Evolutionary conservation across 257 asterid genomes (phyloP).

Genomic region (Solanum sparsipilum): DNA sequence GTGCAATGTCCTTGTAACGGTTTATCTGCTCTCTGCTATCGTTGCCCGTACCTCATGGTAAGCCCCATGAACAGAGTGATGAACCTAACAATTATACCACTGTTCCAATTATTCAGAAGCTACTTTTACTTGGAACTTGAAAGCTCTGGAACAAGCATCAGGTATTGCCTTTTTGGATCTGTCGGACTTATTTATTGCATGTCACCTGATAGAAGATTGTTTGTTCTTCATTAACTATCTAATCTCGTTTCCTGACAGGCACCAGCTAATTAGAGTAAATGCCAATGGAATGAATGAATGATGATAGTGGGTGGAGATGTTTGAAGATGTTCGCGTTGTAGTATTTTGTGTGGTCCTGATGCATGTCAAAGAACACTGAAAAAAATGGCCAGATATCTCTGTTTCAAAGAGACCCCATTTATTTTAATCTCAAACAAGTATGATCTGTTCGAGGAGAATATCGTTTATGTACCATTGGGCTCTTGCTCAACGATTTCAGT

Average conservation of each 20-base stretch:
- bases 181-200: neutral
- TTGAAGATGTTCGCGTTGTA: neutral
- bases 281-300: neutral
- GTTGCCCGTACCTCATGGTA: neutral
- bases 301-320: neutral
- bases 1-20: constrained; percentile 91
- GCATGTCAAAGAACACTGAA: neutral
- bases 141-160: too few species aligned
- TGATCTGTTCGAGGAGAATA: neutral
- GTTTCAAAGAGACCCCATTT: constrained; percentile 2
- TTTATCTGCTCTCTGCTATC: constrained; percentile 45
- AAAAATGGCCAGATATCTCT: constrained; percentile 7
- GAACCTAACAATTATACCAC: too few species aligned
- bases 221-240: neutral
- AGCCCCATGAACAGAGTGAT: too few species aligned
- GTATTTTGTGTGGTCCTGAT: neutral
- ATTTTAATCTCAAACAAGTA: constrained; percentile 18
- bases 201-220: too few species aligned
- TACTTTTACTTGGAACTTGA: too few species aligned
- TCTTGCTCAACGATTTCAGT: constrained; percentile 1
- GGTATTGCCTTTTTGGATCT: neutral
- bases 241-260: constrained; percentile 3
- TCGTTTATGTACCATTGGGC: neutral
- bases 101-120: too few species aligned
- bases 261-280: constrained; percentile 14